Base-by-base conservation (phyloP, 306 rosid genomes). In the Gleditsia sinensis region DNA sequence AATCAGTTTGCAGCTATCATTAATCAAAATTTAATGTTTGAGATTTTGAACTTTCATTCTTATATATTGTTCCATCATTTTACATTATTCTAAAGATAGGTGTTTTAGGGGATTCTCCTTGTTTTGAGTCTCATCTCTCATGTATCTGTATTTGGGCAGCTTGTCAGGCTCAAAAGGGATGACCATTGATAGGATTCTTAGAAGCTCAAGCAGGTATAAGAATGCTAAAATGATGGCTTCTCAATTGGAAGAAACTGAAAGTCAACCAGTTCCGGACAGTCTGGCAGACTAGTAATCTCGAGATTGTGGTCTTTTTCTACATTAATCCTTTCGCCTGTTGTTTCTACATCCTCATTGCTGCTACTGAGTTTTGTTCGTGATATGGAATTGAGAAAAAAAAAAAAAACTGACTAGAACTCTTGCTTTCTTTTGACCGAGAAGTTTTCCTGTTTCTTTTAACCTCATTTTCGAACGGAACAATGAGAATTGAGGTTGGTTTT, bases 131-230 rank as follows among this genome's bases (percentile, higher is more conserved):
- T 9, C 10, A 2, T 6, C 6, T 53, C 33, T 59, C 61, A 39
- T 46, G 46, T 65, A 59, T 65, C 57, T 58, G 77, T 60, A 27
- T 45, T 70, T 56, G 45, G 33, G 68, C 88, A 89, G 96, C 58
- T 69, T 78, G 75, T 78, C 91, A 39, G 81, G 58, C 65, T 50
- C 74, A 43, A 77, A 80, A 75, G 50, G 75, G 54, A 40, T 85
- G 83, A 9, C 78, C 11, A 77, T 87, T 7, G 87, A 71, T 69
- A 55, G 4, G 1, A 36, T 94, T 76, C 75, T 90, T 33, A 83
- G 81, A 81, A 91, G 92, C 43, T 89, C 98, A 51, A 84, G 82
- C 32, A 86, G 89, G 64, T 92, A 71, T 79, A 88, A 86, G 88
- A 86, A 72, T 78, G 90, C 95, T 20, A 90, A 75, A 81, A 51